Evolutionary conservation across 2,329 filamentous ascomycete species (phyloP).

Genomic region (Blumeriella jaapii): DNA sequence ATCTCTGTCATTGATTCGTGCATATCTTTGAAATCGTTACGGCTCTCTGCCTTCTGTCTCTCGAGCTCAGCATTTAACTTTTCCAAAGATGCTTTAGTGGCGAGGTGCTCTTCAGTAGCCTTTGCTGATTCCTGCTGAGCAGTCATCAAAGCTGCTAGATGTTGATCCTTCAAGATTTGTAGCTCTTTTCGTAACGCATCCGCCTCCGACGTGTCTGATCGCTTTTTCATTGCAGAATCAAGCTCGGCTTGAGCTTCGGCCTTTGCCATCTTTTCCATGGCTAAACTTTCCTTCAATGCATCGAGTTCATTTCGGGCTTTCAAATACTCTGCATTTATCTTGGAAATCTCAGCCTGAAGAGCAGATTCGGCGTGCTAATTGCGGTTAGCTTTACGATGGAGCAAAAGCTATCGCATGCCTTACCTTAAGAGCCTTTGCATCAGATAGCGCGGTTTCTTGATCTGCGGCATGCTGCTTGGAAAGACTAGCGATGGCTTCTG

Average conservation of each 20-base stretch:
- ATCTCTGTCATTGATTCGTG: constrained; percentile 50
- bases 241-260: constrained; percentile 39
- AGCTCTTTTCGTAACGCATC: constrained; percentile 43
- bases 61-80: constrained; percentile 42
- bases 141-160: constrained; percentile 32
- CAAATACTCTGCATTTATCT: constrained; percentile 30
- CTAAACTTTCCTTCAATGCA: constrained; percentile 21
- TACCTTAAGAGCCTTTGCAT: constrained; percentile 21
- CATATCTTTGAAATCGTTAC: constrained; percentile 45
- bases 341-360: constrained; percentile 36
- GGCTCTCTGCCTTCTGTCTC: constrained; percentile 38
- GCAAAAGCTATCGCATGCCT: constrained; percentile 23
- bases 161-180: constrained; percentile 35
- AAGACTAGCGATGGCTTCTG: neutral
- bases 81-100: constrained; percentile 28
- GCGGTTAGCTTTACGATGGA: constrained; percentile 30
- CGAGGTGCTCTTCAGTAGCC: constrained; percentile 30
- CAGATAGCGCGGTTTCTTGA: constrained; percentile 12
- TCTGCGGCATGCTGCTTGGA: constrained; percentile 21
- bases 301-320: constrained; percentile 21
- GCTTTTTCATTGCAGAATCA: constrained; percentile 44
- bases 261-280: constrained; percentile 35
- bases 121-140: constrained; percentile 27
- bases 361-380: constrained; percentile 30
- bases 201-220: constrained; percentile 41